phyloP scores from a whole-genome alignment of 768 basidiomycete species.

The Suillus luteus region DNA sequence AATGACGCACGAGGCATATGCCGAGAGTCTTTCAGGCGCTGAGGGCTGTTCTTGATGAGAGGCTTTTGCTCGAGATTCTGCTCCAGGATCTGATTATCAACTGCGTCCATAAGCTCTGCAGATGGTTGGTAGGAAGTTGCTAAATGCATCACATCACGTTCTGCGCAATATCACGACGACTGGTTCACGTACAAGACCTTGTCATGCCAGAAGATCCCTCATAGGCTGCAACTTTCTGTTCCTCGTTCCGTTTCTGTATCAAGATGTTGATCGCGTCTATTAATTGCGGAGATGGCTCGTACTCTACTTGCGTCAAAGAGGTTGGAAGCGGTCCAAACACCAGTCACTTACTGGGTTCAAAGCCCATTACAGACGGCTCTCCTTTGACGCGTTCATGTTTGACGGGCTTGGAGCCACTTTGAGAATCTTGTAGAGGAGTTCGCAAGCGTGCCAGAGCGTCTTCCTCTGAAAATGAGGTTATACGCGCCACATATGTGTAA shows the following conservation, averaged over 20 bases:
- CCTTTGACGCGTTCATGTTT: constrained; percentile 17
- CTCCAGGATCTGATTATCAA: constrained; percentile 1
- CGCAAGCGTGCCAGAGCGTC: constrained; percentile 22
- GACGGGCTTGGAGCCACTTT: constrained; percentile 15
- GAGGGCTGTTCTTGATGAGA: neutral
- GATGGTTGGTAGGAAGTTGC: constrained; percentile 15
- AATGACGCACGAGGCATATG: neutral
- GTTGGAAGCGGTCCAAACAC: neutral
- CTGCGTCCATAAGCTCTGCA: constrained; percentile 15
- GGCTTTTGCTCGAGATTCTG: constrained; percentile 2
- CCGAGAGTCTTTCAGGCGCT: neutral
- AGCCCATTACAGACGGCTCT: constrained; percentile 1
- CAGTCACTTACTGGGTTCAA: neutral
- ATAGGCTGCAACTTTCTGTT: neutral
- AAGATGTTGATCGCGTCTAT: constrained; percentile 16
- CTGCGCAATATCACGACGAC: constrained; percentile 2
- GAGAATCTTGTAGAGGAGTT: constrained; percentile 4
- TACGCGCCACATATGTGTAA: neutral
- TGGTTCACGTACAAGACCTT: constrained; percentile 2
- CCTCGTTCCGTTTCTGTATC: neutral
- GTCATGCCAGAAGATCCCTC: neutral
- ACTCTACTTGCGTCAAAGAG: constrained; percentile 11
- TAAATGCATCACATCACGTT: neutral
- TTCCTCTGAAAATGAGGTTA: constrained; percentile 23
- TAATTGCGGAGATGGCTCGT: constrained; percentile 20